phyloP scores from a whole-genome alignment of 257 asterid genomes.

The Knoxia roxburghii region DNA sequence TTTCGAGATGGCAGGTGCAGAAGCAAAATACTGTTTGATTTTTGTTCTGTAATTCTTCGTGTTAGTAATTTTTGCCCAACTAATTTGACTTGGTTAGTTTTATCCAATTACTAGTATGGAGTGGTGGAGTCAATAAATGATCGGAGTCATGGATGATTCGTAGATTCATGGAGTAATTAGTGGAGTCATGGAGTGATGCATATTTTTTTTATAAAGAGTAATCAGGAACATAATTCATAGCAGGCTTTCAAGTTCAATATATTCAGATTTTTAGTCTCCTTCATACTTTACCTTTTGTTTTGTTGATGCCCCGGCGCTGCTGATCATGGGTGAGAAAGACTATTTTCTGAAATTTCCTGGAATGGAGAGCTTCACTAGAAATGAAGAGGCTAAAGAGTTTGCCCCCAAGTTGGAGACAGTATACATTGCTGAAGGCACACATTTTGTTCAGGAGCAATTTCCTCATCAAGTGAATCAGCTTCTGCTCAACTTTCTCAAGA shows the following conservation, averaged over 20 bases:
- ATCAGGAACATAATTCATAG: too few relatives aligned
- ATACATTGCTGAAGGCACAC: slow-evolving; percentile 50
- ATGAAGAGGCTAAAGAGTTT: slow-evolving; percentile 30
- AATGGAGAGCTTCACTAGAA: slow-evolving; percentile 38
- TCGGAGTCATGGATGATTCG: too few relatives aligned
- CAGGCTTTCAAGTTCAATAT: slow-evolving; percentile 16
- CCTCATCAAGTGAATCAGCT: slow-evolving; percentile 48
- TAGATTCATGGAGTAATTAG: too few relatives aligned
- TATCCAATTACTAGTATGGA: too few relatives aligned
- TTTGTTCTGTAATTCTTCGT: too few relatives aligned
- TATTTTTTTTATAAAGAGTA: too few relatives aligned
- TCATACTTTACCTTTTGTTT: too few relatives aligned
- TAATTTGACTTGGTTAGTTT: too few relatives aligned
- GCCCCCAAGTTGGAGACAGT: slow-evolving; percentile 52
- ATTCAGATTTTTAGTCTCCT: slow-evolving; percentile 20
- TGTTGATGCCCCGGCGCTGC: slow-evolving; percentile 37
- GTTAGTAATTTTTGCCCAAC: too few relatives aligned
- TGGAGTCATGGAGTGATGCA: too few relatives aligned
- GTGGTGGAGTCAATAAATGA: too few relatives aligned
- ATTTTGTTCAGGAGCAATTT: slow-evolving; percentile 70
- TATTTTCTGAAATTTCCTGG: slow-evolving; percentile 44
- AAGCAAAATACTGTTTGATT: too few relatives aligned
- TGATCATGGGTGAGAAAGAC: slow-evolving; percentile 61
- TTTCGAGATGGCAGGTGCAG: slow-evolving; percentile 57
- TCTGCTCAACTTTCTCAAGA: slow-evolving; percentile 39